Base-by-base conservation (phyloP, 352 stramenopile species). In the Phytopythium cucurbitacearum region DNA sequence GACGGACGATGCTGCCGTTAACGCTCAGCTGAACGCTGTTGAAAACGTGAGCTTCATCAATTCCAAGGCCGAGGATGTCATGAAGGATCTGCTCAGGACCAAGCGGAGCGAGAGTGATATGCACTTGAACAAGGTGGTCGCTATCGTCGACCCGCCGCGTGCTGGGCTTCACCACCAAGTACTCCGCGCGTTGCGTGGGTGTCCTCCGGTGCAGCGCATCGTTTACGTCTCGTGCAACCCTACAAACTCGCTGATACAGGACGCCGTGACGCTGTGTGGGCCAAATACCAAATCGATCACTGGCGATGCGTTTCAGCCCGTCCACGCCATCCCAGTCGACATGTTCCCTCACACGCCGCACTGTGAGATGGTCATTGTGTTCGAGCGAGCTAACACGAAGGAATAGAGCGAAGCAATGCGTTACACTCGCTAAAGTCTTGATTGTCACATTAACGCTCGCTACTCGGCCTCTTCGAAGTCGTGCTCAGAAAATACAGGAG, bases 171-270 rank as follows among this genome's bases (percentile, higher is more conserved):
- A 99, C 66, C 76, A 89, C 51, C 80, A 96, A 46, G 92, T 97
- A 48, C 62, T 98, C 7, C 79, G 86, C 28, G 84, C 91, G 33
- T 65, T 98, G 16, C 88, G 91, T 46, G 71, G 70, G 28, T 97
- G 79, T 43, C 73, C 71, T 1, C 77, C 77, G 0, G 86, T 98
- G 34, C 79, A 94, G 57, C 76, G 87, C 49, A 87, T 98, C 54
- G 84, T 99, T 16, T 99, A 99, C 66, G 96, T 99, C 47, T 98
- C 90, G 37, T 99, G 97, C 78, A 99, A 99, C 76, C 97, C 97
- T 13, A 98, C 93, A 2, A 94, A 90, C 39, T 97, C 91, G 47
- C 81, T 99, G 49, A 79, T 98, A 7, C 73, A 93, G 57, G 82
- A 94, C 53, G 82, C 81, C 4, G 67, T 86, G 57, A 91, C 68